A percentile compares a stretch with the other conserved stretches of the same genome.
These are phyloP conservation scores for Hyaloscypha finlandica DNA, from an alignment of 495 filamentous ascomycete species.

Conservation along the genomic window DNA sequence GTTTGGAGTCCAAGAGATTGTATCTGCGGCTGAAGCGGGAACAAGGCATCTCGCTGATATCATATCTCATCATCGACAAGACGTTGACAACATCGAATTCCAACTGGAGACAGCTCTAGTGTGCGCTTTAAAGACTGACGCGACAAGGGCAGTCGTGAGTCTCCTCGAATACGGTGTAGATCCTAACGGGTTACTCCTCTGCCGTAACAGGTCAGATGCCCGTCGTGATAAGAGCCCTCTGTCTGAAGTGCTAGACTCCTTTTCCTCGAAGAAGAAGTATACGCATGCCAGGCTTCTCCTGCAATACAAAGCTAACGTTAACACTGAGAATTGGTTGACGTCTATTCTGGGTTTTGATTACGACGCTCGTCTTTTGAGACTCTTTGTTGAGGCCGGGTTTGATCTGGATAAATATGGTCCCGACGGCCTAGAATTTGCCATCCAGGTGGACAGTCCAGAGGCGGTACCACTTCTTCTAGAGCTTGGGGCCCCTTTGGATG, in stretches of 20 bases:
- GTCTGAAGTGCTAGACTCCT: conserved; percentile 2
- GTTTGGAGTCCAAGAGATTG: neutral
- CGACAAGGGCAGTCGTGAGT: neutral
- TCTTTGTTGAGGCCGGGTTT: conserved; percentile 14
- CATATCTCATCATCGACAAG: neutral
- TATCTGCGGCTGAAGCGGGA: neutral
- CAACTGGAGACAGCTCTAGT: conserved; percentile 5
- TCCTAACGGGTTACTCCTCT: neutral
- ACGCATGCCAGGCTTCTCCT: conserved; percentile 8
- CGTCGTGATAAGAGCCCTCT: conserved; percentile 8
- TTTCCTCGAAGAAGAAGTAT: conserved; percentile 5
- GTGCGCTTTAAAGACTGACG: neutral
- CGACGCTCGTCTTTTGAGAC: conserved; percentile 15
- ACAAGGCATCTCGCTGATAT: neutral
- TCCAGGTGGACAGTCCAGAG: neutral
- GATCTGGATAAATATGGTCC: conserved; percentile 16
- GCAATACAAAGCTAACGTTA: conserved; percentile 12
- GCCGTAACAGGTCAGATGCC: conserved; percentile 2
- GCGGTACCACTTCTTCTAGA: conserved; percentile 12
- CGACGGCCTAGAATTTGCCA: conserved; percentile 4
- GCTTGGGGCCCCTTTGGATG: neutral
- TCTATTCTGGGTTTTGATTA: conserved; percentile 5
- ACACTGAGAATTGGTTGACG: conserved; percentile 14
- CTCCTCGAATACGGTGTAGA: neutral
- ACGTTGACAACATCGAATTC: neutral